Evolutionary conservation across 129 eudicot species (phyloP), one percentile per base, ranked within the genome.

Genomic region (Rutidosis leptorrhynchoides): DNA sequence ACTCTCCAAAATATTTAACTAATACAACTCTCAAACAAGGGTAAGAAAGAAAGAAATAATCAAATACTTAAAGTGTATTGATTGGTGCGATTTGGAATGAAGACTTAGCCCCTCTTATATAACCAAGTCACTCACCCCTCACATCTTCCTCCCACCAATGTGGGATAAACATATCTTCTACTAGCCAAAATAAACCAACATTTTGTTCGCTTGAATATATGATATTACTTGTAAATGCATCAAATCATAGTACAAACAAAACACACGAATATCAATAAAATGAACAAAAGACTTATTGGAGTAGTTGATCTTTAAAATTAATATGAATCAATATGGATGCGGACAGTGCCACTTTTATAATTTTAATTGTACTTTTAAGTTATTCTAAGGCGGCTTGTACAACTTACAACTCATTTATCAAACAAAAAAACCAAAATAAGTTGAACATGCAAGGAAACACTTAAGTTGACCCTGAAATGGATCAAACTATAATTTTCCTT

Each of bases 361-460:
- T n/a, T 10, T 9, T 43, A 14, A 14, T 46, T 58, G 45, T 37
- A 37, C 23, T 35, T 15, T 74, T 24, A 58, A 67, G 29, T 37
- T 60, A 48, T 75, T 67, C 55, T 49, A 67, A 67, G 57, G 68
- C 49, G 51, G 33, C 70, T 46, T 71, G 62, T 48, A 74, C 74
- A 67, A 30, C 74, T 75, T 48, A 74, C 74, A 67, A 30, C 74
- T 75, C 68, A 75, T 75, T 32, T 49, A 58, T 67, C 3, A 68
- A 48, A 33, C 21, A 46, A 3, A 37, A 27, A 14, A 57, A 73
- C 23, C 28, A 26, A 24, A 17, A 25, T 7, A 65, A 45, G 12
- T 23, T 27, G 49, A 67, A 60, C 29, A 54, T 73, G 65, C 65
- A 64, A 72, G 68, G 68, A 55, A 53, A 23, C 67, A 22, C 16